Base-by-base conservation (phyloP, 1,139 yeast species). In the Candida tetrigidarum region DNA sequence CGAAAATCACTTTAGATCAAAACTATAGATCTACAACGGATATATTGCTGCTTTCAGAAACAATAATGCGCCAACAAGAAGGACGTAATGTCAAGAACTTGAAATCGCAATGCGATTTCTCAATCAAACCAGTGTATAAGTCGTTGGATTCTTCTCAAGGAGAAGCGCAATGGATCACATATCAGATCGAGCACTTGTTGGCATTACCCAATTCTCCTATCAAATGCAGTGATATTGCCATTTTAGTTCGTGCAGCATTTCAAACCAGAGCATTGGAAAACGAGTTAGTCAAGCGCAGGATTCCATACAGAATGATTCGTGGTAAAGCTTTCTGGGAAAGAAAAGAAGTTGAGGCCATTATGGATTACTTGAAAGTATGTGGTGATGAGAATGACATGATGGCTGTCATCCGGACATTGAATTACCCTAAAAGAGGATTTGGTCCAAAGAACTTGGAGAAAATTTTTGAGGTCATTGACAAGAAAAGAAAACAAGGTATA, bases 281-380 rank as follows among this genome's bases (percentile, higher is more conserved):
- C 29, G 85, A 80, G 23, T 64, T 92, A 16, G 71, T 80, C 1
- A 69, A 65, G 40, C 66, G 67, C 4, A 64, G 74, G 7, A 76
- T 92, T 8, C 92, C 95, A 0, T 88, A 88, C 56, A 63, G 64
- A 11, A 75, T 91, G 55, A 71, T 85, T 1, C 81, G 84, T 43
- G 97, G 97, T 0, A 71, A 73, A 42, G 84, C 89, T 1, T 88
- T 90, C 56, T 88, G 96, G 92, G 91, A 87, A 34, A 66, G 87
- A 28, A 78, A 78, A 47, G 96, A 89, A 58, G 84, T 89, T 11
- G 68, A 73, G 15, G 67, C 80, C 0, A 71, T 88, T 44, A 50
- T 91, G 41, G 88, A 84, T 57, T 81, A 84, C 51, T 59, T 93
- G 25, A 71, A 88, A 41, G 80, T 83, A 1, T 69, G 87, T 9